Base-by-base conservation (phyloP, 805 yeast species). In the Nakazawaea laoshanensis region DNA sequence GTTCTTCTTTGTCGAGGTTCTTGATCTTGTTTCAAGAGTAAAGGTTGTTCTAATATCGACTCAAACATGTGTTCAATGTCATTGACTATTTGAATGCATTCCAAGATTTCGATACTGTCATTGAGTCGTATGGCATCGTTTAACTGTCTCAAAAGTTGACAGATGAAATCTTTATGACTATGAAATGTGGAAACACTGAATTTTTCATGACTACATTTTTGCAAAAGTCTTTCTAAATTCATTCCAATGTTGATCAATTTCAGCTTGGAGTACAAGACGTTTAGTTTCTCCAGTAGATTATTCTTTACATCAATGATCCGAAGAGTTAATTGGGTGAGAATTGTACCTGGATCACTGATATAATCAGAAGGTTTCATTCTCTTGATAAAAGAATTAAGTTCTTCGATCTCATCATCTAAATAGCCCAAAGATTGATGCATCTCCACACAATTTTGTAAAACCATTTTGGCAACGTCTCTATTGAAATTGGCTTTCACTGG, bases 21-120 rank as follows among this genome's bases (percentile, higher is more conserved):
- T 19, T 4, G 24, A 12, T 19, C 15, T 6, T 32, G 30, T 13
- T 21, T 20, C 19, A 21, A 20, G 17, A 11, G 24, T 9, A 19
- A 17, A 12, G 23, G 17, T 12, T 51, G 51, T 39, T 55, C 45
- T 33, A 66, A 57, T 54, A 70, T 63, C 0, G 74, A 67, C 29
- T 75, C 78, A 49, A 76, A 79, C 86, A 80, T 80, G 42, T 74
- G 68, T 46, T 79, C 87, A 54, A 80, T 77, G 42, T 79, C 87
- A 38, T 66, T 65, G 19, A 80, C 73, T 19, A 77, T 77, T 0
- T 74, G 73, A 35, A 79, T 60, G 43, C 85, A 78, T 47, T 80
- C 86, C 55, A 73, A 67, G 36, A 76, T 74, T 9, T 70, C 70
- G 26, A 70, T 67, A 13, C 67, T 63, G 44, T 79, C 82, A 21